phyloP scores from a whole-genome alignment of 768 basidiomycete species.

The Russula olivacea region DNA sequence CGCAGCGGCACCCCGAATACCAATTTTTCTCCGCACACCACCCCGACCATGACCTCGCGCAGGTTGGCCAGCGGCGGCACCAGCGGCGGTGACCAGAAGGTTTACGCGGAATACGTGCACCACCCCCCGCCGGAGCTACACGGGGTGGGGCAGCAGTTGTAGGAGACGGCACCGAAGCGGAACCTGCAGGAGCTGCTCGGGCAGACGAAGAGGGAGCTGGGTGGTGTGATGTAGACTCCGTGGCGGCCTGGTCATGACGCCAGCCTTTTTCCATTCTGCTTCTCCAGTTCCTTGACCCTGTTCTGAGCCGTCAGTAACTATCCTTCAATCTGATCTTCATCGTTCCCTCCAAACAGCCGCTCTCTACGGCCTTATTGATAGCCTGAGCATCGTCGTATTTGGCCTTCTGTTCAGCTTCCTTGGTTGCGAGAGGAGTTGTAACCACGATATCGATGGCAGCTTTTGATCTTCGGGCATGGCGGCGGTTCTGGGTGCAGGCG shows the following conservation, averaged over 20 bases:
- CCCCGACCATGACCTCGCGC: conserved; percentile 25
- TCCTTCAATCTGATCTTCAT: conserved; percentile 68
- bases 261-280: conserved; percentile 54
- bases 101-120: neutral
- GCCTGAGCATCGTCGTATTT: conserved; percentile 51
- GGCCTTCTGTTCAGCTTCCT: conserved; percentile 39
- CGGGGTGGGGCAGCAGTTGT: conserved; percentile 25
- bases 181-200: conserved; percentile 26
- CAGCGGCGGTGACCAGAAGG: conserved; percentile 3
- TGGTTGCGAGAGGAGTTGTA: conserved; percentile 44
- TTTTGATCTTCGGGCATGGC: too few species aligned
- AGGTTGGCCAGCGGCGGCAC: too few species aligned
- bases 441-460: conserved; percentile 48
- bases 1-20: conserved; percentile 22
- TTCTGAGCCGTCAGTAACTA: conserved; percentile 54
- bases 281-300: conserved; percentile 60
- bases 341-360: conserved; percentile 57
- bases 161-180: conserved; percentile 30
- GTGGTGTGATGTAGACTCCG: neutral
- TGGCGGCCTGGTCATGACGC: conserved; percentile 32
- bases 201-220: conserved; percentile 15
- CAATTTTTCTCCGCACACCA: conserved; percentile 3
- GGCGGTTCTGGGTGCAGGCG: too few species aligned
- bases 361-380: conserved; percentile 59
- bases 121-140: neutral